phyloP scores from a whole-genome alignment of 2,329 filamentous ascomycete species.

The Beauveria asiatica region DNA sequence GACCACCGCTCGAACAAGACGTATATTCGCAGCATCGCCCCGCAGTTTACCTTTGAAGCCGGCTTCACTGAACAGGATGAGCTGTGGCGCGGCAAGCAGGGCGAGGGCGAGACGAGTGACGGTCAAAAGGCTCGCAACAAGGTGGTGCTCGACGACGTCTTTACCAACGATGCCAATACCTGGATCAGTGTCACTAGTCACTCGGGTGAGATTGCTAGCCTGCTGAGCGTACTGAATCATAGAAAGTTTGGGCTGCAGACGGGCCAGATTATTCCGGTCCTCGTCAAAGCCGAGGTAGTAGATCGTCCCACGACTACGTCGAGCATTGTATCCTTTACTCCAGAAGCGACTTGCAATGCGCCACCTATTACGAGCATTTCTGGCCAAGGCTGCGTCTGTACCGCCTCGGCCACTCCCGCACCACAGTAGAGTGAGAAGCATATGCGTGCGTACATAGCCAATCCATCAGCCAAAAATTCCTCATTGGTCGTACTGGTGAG shows the following conservation, averaged over 20 bases:
- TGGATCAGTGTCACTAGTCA: constrained; percentile 55
- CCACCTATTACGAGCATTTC: constrained; percentile 6
- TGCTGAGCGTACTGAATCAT: constrained; percentile 51
- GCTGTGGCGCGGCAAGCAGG: constrained; percentile 30
- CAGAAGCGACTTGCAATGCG: constrained; percentile 10
- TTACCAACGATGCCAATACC: constrained; percentile 40
- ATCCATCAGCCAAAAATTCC: not conserved
- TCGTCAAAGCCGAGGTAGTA: constrained; percentile 33
- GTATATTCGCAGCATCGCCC: constrained; percentile 44
- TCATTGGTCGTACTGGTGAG: not conserved
- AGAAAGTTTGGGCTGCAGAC: constrained; percentile 54
- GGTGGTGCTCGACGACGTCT: constrained; percentile 47
- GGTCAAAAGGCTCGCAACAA: constrained; percentile 44
- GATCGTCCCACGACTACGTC: not conserved
- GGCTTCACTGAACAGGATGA: constrained; percentile 50
- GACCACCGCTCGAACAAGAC: constrained; percentile 50
- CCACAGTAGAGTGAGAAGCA: not conserved
- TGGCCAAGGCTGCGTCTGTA: constrained; percentile 9
- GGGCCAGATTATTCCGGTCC: constrained; percentile 58
- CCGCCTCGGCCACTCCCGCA: not conserved
- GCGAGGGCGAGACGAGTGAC: constrained; percentile 31
- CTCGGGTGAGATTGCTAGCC: constrained; percentile 45
- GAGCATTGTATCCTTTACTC: constrained; percentile 5
- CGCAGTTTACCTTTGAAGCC: constrained; percentile 46
- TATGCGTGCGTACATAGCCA: not conserved